Base-by-base conservation (phyloP, 805 yeast genomes). In the Monosporozyma servazzii region DNA sequence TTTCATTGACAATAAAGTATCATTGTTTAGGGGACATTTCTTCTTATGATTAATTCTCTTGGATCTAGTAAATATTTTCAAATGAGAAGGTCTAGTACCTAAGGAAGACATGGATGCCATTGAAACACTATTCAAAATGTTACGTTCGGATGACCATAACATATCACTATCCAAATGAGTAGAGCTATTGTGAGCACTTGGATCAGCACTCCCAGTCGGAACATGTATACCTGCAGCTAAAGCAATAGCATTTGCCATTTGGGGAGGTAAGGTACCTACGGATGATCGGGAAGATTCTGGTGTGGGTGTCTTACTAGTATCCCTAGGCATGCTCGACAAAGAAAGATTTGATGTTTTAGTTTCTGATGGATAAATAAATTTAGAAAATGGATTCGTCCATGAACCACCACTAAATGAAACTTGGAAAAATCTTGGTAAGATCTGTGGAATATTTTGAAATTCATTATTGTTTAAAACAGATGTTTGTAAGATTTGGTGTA, bases 381-480 rank as follows among this genome's bases (percentile, higher is more conserved):
- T 51, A 56, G 79, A 77, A 56, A 83, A 82, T 25, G 86, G 87
- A 58, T 84, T 84, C 47, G 79, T 76, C 84, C 89, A 85, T 54
- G 82, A 81, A n/a, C 90, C 91, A 17, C 89, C 91, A 57, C 81
- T 81, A 63, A 81, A 85, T 50, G 77, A 79, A 29, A 81, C 80
- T 42, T 76, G 73, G 18, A 86, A 67, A 58, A 85, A 82, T 53
- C 93, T 72, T 8, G 93, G 89, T 56, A 81, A 79, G 2, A 82
- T 69, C 61, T 84, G 84, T 0, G 91, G 93, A 36, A 83, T 53
- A 15, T 46, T 42, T 23, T 41, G 47, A 10, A 52, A 47, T 33
- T 56, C 56, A 46, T 56, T 57, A 39, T 54, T 54, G n/a, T 53
- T 46, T 27, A 59, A 49, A 6, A 53, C 66, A 40, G 53, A 56